Base-by-base conservation (phyloP, 495 filamentous ascomycete species). In the Podospora pseudoanserina region DNA sequence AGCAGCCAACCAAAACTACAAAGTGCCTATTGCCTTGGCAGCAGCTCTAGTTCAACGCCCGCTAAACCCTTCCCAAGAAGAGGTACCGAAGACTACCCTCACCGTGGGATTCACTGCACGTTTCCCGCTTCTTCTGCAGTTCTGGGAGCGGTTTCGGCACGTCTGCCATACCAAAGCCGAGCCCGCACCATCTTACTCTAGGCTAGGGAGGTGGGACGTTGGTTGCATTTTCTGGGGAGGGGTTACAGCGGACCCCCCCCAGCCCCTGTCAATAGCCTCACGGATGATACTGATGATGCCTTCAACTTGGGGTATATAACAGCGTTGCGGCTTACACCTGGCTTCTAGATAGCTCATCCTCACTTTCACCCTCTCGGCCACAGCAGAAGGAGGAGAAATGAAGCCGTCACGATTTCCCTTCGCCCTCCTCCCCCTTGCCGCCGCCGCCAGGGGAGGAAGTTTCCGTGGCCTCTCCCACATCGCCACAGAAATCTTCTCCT, bases 401-500 rank as follows among this genome's bases (percentile, higher is more conserved):
- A 49, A 49, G 2, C 39, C 13, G 9, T 49, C 15, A 13, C 39
- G 6, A 16, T 2, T 11, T 49, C 39, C 18, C 2, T 11, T 49
- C 9, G 7, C 39, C 2, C 15, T 49, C 15, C 39, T 49, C 7
- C 39, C 39, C 39, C 39, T 49, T 49, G 13, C 13, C 39, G 39
- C 39, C 6, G 39, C 39, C 39, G 7, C 3, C 11, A 1, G 39
- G 7, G 13, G 39, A 49, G 39, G 39, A 49, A 16, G 39, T 2
- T 11, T 11, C 7, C 6, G 39, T 2, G 39, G 39, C 15, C 39
- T 2, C 9, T 49, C 39, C 39, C 39, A 49, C 15, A 11, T 49
- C 30, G 61, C 61, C 6, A 39, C 28, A 6, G 61, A 63, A 32
- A 63, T 63, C 34, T 63, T 63, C 32, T 63, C 61, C 34, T 63